Evolutionary conservation across 2,329 filamentous ascomycete genomes (phyloP).

Genomic region (Aureobasidium leucospermi): DNA sequence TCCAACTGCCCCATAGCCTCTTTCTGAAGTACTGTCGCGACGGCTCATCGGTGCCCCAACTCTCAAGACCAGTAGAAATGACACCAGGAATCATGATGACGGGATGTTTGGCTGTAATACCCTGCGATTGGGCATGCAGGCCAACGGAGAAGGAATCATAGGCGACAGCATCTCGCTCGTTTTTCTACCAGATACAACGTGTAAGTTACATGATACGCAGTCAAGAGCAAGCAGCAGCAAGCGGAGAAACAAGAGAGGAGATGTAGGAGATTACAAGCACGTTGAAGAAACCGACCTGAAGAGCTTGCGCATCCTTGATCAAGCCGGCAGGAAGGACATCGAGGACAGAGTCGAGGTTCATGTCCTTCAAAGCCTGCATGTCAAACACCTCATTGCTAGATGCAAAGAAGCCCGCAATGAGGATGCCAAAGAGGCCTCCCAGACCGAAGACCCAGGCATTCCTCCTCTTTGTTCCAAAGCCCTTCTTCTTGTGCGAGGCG

Average conservation of each 20-base stretch:
- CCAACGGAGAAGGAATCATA: slow-evolving; percentile 95
- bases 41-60: slow-evolving; percentile 82
- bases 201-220: slow-evolving; percentile 12
- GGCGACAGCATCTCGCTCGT: slow-evolving; percentile 77
- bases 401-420: slow-evolving; percentile 85
- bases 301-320: slow-evolving; percentile 74
- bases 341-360: slow-evolving; percentile 77
- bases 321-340: slow-evolving; percentile 84
- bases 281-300: slow-evolving; percentile 54
- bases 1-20: slow-evolving; percentile 95
- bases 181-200: slow-evolving; percentile 49
- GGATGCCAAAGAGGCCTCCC: slow-evolving; percentile 81
- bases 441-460: slow-evolving; percentile 78
- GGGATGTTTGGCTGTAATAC: slow-evolving; percentile 73
- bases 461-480: slow-evolving; percentile 52
- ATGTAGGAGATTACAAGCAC: background rate
- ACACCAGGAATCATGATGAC: slow-evolving; percentile 97
- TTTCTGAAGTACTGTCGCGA: slow-evolving; percentile 91
- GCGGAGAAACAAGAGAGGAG: background rate
- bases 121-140: slow-evolving; percentile 71
- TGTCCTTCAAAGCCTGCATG: slow-evolving; percentile 60
- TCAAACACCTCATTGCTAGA: slow-evolving; percentile 84
- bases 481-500: slow-evolving; percentile 28
- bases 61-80: slow-evolving; percentile 93
- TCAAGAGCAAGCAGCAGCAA: background rate